phyloP scores from a whole-genome alignment of 2,329 filamentous ascomycete genomes.

The Claviceps fusiformis region DNA sequence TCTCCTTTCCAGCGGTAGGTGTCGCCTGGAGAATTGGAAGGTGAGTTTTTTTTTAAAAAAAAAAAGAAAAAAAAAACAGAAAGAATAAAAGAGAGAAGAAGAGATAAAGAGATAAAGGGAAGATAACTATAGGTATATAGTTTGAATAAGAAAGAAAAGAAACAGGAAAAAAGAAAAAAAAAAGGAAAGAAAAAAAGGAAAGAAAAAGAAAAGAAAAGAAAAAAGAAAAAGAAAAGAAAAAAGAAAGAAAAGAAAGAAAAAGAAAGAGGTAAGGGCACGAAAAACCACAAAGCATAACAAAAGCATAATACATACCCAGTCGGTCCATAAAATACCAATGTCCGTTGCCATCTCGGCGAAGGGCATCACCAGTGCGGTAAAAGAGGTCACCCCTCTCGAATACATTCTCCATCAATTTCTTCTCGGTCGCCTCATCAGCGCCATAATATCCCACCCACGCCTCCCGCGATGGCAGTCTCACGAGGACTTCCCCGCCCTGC shows the following conservation, averaged over 20 bases:
- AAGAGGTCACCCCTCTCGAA: conserved; percentile 55
- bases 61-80: too few relatives aligned
- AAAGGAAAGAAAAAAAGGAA: too few relatives aligned
- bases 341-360: conserved; percentile 47
- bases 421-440: conserved; percentile 1
- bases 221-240: too few relatives aligned
- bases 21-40: conserved; percentile 24
- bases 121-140: too few relatives aligned
- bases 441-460: conserved; percentile 5
- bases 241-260: too few relatives aligned
- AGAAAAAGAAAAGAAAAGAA: too few relatives aligned
- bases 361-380: conserved; percentile 54
- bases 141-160: too few relatives aligned
- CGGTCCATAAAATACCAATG: conserved; percentile 55
- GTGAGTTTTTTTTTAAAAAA: too few relatives aligned
- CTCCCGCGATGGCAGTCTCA: conserved; percentile 3
- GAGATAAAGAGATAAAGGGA: too few relatives aligned
- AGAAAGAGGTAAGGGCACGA: not conserved
- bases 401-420: conserved; percentile 3
- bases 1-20: conserved; percentile 65
- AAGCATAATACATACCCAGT: conserved; percentile 3
- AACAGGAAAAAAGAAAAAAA: too few relatives aligned
- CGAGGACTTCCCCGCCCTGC: conserved; percentile 4
- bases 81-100: too few relatives aligned
- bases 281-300: not conserved